Evolutionary conservation across 352 stramenopile species (phyloP).

Genomic region (Globisporangium barbulae): DNA sequence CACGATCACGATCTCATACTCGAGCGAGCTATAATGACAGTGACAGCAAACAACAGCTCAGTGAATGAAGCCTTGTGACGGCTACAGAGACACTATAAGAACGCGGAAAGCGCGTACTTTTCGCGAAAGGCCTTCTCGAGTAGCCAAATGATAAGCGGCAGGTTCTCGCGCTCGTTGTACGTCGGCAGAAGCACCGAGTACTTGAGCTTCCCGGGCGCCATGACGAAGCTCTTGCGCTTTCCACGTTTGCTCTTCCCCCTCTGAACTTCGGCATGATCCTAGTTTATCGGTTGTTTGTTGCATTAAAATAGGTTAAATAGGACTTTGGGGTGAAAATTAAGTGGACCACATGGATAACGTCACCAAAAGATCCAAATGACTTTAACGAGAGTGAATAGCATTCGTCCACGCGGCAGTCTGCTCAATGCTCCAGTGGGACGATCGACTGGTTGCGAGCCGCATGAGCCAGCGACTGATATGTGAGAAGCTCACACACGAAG

Average conservation of each 20-base stretch:
- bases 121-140: slow-evolving; percentile 93
- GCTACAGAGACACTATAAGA: slow-evolving; percentile 4
- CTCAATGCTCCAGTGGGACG: neutral
- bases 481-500: no score
- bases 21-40: slow-evolving; percentile 48
- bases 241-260: neutral
- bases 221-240: neutral
- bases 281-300: no score
- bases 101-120: slow-evolving; percentile 48
- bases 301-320: no score
- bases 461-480: no score
- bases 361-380: neutral
- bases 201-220: slow-evolving; percentile 30
- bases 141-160: slow-evolving; percentile 97
- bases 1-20: slow-evolving; percentile 97
- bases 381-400: neutral
- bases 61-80: neutral
- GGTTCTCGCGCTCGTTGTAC: slow-evolving; percentile 98
- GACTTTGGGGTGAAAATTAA: neutral
- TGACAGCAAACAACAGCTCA: neutral
- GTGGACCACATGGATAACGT: neutral
- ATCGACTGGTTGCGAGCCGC: neutral
- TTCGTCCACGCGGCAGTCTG: neutral
- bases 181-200: slow-evolving; percentile 97
- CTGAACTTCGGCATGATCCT: neutral